Percentiles rank a stretch among this genome's conserved stretches.
These are phyloP conservation scores for Chaetomium sp. DNA, from an alignment of 2,329 filamentous ascomycete species.

Conservation along the genomic window DNA sequence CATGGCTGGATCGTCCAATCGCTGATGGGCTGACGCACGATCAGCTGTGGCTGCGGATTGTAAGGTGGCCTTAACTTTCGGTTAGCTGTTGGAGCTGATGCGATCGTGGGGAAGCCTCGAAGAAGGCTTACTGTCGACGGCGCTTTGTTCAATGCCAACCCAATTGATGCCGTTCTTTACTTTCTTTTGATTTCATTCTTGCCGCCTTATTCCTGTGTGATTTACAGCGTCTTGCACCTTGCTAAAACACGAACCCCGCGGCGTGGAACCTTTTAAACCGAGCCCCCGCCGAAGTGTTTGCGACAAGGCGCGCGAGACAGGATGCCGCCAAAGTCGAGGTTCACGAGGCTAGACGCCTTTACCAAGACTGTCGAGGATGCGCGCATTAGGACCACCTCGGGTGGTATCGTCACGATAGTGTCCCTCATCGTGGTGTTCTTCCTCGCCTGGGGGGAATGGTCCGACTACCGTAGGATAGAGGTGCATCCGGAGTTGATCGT, in stretches of 20 bases:
- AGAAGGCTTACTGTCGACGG: conserved; percentile 10
- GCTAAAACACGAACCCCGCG: conserved; percentile 15
- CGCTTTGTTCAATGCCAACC: conserved; percentile 11
- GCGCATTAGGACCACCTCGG: conserved; percentile 90
- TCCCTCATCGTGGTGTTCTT: conserved; percentile 87
- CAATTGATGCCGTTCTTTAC: conserved; percentile 30
- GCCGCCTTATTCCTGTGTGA: neutral
- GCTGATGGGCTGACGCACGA: conserved; percentile 17
- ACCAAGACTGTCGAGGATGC: conserved; percentile 99
- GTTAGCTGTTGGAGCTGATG: conserved; percentile 23
- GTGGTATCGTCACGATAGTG: conserved; percentile 89
- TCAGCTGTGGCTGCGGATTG: conserved; percentile 25
- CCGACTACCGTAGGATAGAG: conserved; percentile 81
- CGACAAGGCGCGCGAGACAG: conserved; percentile 28
- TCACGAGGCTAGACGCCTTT: conserved; percentile 96
- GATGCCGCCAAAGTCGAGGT: conserved; percentile 91
- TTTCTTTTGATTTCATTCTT: conserved; percentile 5
- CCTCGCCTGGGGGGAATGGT: conserved; percentile 93
- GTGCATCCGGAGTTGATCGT: conserved; percentile 93
- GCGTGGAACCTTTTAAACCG: conserved; percentile 15
- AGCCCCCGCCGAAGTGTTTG: conserved; percentile 16
- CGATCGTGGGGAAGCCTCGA: conserved; percentile 18
- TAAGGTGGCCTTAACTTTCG: conserved; percentile 38
- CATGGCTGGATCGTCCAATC: conserved; percentile 19
- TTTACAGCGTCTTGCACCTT: neutral